A percentile compares a stretch with the other conserved stretches of the same genome.
phyloP scores from a whole-genome alignment of 139 green algal species.

The Chlamydomonas applanata region DNA sequence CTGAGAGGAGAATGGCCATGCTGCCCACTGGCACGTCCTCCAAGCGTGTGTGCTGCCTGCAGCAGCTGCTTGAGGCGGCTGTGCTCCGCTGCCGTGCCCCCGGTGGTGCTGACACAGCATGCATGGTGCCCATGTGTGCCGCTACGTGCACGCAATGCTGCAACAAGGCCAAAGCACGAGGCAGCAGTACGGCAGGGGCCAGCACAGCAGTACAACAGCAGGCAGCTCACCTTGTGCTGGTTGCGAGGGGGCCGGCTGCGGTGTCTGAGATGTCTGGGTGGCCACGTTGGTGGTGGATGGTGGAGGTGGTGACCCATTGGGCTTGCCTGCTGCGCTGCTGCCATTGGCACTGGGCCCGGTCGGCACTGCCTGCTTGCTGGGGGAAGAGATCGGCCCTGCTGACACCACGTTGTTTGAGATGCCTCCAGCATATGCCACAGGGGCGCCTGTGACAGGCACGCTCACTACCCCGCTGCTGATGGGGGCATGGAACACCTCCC shows the following conservation, averaged over 20 bases:
- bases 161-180: too few relatives aligned
- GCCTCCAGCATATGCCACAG: constrained; percentile 2
- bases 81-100: too few relatives aligned
- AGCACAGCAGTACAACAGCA: too few relatives aligned
- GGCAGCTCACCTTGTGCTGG: too few relatives aligned
- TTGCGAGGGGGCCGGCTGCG: background rate
- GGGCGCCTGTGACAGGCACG: background rate
- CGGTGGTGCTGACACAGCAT: too few relatives aligned
- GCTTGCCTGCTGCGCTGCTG: background rate
- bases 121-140: too few relatives aligned
- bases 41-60: too few relatives aligned
- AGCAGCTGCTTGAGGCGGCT: too few relatives aligned
- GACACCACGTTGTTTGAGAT: constrained; percentile 8
- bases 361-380: background rate
- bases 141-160: too few relatives aligned
- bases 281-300: background rate
- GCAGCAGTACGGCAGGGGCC: too few relatives aligned
- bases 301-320: background rate
- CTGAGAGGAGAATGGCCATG: background rate
- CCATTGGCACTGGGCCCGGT: background rate
- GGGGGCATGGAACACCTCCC: background rate
- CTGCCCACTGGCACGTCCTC: background rate
- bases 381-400: background rate
- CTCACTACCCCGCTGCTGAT: background rate
- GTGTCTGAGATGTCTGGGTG: background rate